Evolutionary conservation across 371 early-diverging fungal genomes (phyloP).

Genomic region (Actinomortierella wolfii): DNA sequence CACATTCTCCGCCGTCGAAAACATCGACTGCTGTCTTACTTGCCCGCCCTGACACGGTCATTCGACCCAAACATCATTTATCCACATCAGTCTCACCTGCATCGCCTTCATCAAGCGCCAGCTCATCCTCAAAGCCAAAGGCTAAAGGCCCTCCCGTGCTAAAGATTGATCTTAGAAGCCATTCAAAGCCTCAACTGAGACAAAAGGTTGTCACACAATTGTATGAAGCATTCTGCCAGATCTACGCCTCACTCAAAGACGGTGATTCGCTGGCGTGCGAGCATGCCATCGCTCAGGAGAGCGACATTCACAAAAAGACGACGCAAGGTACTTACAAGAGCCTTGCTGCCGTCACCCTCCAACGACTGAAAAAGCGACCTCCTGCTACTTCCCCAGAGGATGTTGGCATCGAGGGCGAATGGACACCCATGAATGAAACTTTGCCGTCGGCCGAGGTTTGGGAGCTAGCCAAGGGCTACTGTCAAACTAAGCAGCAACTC

Average conservation of each 20-base stretch:
- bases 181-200: slow-evolving; percentile 39
- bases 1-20: not conserved
- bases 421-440: slow-evolving; percentile 23
- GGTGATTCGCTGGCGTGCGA: slow-evolving; percentile 25
- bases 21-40: not conserved
- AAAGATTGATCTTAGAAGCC: slow-evolving; percentile 35
- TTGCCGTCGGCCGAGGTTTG: slow-evolving; percentile 1
- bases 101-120: not conserved
- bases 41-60: not conserved
- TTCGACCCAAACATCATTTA: not conserved
- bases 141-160: slow-evolving; percentile 27
- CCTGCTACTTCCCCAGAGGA: slow-evolving; percentile 33
- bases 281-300: slow-evolving; percentile 40
- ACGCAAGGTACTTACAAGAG: slow-evolving; percentile 54
- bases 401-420: slow-evolving; percentile 55
- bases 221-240: slow-evolving; percentile 35
- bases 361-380: slow-evolving; percentile 55
- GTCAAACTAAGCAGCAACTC: slow-evolving; percentile 38
- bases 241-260: slow-evolving; percentile 20
- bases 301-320: slow-evolving; percentile 30
- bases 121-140: too few relatives aligned
- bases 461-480: slow-evolving; percentile 20
- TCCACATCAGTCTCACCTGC: not conserved
- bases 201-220: slow-evolving; percentile 35
- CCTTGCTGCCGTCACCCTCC: slow-evolving; percentile 49